A percentile compares a stretch with the other conserved stretches of the same genome.
phyloP scores from a whole-genome alignment of 192 early-diverging fungal genomes.

The Podila epicladia region DNA sequence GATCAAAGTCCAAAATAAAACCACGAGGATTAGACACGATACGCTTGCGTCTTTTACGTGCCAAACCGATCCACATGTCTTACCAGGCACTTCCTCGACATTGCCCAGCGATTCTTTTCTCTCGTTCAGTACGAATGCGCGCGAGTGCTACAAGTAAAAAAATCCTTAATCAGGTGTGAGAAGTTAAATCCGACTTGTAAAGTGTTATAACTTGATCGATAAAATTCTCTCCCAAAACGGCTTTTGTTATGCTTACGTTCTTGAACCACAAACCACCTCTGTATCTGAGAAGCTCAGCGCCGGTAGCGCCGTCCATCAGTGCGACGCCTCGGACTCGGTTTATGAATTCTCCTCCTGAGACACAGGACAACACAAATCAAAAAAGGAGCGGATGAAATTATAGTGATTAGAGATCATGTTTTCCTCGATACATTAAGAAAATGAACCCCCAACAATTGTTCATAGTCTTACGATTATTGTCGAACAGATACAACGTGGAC shows the following conservation, averaged over 20 bases:
- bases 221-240: background rate
- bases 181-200: too few relatives aligned
- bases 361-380: background rate
- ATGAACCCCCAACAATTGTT: background rate
- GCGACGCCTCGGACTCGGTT: conserved; percentile 19
- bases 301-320: conserved; percentile 17
- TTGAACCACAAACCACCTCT: background rate
- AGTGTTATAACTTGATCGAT: too few relatives aligned
- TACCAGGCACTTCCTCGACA: background rate
- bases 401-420: background rate
- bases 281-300: background rate
- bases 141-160: too few relatives aligned
- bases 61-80: background rate
- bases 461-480: conserved; percentile 7
- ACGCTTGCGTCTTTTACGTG: background rate
- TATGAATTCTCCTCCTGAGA: conserved; percentile 19
- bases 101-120: too few relatives aligned
- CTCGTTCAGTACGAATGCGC: too few relatives aligned
- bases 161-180: too few relatives aligned
- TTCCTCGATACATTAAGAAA: background rate
- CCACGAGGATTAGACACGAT: background rate
- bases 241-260: background rate
- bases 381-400: background rate
- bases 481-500: conserved; percentile 14
- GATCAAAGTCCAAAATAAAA: background rate